Evolutionary conservation across 176 grass and related monocot genomes (phyloP).

Genomic region (Metroxylon sagu): DNA sequence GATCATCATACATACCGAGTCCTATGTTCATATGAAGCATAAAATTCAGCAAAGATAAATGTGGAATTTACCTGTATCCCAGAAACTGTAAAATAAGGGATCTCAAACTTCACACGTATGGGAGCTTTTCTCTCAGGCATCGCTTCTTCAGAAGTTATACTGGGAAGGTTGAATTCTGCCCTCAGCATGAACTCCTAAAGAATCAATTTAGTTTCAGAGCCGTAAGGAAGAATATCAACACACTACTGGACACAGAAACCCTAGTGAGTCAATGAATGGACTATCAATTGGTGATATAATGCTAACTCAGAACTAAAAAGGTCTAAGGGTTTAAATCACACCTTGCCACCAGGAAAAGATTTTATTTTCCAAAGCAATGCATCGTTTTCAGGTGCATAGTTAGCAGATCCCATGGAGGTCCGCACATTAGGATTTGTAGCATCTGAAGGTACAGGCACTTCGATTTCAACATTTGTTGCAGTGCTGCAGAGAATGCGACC

Average conservation of each 20-base stretch:
- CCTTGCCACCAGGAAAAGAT: slow-evolving; percentile 99
- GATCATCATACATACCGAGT: too few relatives aligned
- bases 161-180: slow-evolving; percentile 97
- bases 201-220: too few relatives aligned
- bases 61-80: slow-evolving; percentile 70
- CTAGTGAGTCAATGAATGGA: too few relatives aligned
- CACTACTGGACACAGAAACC: too few relatives aligned
- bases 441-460: slow-evolving; percentile 91
- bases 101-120: slow-evolving; percentile 99
- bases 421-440: slow-evolving; percentile 86
- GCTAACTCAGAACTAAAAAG: too few relatives aligned
- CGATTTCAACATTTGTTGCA: slow-evolving; percentile 99
- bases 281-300: too few relatives aligned
- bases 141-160: slow-evolving; percentile 86
- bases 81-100: slow-evolving; percentile 95
- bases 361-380: slow-evolving; percentile 99
- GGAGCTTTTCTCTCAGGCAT: slow-evolving; percentile 88
- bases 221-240: too few relatives aligned
- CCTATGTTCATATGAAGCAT: too few relatives aligned
- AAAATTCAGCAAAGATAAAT: too few relatives aligned
- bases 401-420: slow-evolving; percentile 96
- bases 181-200: slow-evolving; percentile 92
- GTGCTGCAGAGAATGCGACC: slow-evolving; percentile 40
- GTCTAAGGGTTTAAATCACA: slow-evolving; percentile 11
- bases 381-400: slow-evolving; percentile 92